Evolutionary conservation across 2,329 filamentous ascomycete species (phyloP), one percentile per base, ranked within the genome.

Genomic region (Aspergillus quadrilineatus): DNA sequence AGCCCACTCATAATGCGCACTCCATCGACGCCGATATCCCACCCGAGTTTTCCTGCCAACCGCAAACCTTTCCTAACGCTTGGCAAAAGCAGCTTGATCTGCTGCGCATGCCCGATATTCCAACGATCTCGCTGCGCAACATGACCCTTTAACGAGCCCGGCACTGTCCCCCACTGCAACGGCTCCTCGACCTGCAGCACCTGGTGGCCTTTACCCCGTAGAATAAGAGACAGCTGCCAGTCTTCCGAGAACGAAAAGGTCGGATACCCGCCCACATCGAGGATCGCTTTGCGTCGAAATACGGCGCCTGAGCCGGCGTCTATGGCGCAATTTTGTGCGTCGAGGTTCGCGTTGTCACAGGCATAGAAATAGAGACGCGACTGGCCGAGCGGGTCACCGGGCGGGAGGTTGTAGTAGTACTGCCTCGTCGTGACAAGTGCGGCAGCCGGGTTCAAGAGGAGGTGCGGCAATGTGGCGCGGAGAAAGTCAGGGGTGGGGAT

Each of bases 401-500:
- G 39, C 0, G 71, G 71, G 4, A 73, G 52, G 41, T 74, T 74
- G 37, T 69, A 69, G 54, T 68, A 73, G 49, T 67, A 66, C 57
- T 74, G 73, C 1, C 70, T 64, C 3, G 69, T 68, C 6, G 68
- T 69, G 14, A 74, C 63, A 34, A 76, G 60, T 6, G 67, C 72
- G 0, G 68, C 57, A 1, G 67, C 53, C 0, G 65, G 61, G 30
- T 67, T 64, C 10, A 50, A 49, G 2, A 75, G 57, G 3, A 74
- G 51, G 63, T 75, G 73, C 8, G 73, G 72, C 14, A 75, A 50
- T 1, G 73, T 68, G 2, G 68, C 69, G 6, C 73, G 68, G 5
- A 77, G 66, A 48, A 73, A 74, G 2, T 71, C 61, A 0, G 66
- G 63, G 39, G 67, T 58, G 1, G 74, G 70, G 15, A 77, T 72